Percentiles rank a stretch among this genome's conserved stretches.
Evolutionary conservation across 345 rosid genomes (phyloP).

Genomic region (Combretum micranthum): DNA sequence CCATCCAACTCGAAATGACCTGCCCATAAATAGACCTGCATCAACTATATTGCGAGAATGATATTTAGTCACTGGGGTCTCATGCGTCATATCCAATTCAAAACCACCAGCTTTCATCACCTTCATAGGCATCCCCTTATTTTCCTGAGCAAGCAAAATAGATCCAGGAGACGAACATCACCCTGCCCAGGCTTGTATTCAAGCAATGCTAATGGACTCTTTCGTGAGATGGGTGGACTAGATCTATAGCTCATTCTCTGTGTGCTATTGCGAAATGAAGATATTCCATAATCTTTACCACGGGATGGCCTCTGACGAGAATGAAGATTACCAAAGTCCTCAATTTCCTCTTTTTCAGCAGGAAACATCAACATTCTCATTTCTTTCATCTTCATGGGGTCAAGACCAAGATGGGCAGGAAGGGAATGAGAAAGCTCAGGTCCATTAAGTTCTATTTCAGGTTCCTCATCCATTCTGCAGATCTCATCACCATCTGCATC

Average conservation of each 20-base stretch:
- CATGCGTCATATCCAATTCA: conserved; percentile 56
- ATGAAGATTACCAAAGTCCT: conserved; percentile 26
- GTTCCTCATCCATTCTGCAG: conserved; percentile 37
- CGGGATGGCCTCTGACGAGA: conserved; percentile 34
- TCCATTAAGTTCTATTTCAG: conserved; percentile 32
- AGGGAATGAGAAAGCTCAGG: conserved; percentile 88
- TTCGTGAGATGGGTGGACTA: conserved; percentile 42
- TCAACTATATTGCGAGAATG: conserved; percentile 78
- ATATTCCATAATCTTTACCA: conserved; percentile 35
- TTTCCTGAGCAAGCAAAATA: conserved; percentile 73
- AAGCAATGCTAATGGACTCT: conserved; percentile 68
- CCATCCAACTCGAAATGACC: conserved; percentile 98
- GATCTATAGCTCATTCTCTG: conserved; percentile 44
- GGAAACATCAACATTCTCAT: conserved; percentile 95
- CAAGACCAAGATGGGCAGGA: conserved; percentile 92
- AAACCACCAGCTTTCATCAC: conserved; percentile 54
- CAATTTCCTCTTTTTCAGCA: conserved; percentile 46
- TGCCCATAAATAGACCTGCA: conserved; percentile 93
- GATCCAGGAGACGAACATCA: conserved; percentile 43
- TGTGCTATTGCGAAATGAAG: conserved; percentile 31
- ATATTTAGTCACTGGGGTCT: conserved; percentile 58
- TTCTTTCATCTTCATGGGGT: conserved; percentile 77
- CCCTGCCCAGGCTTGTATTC: conserved; percentile 58
- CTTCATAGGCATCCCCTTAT: conserved; percentile 50
- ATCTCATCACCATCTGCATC: conserved; percentile 35